Evolutionary conservation across 441 rosid species (phyloP).

Genomic region (Aquilaria agallochum): DNA sequence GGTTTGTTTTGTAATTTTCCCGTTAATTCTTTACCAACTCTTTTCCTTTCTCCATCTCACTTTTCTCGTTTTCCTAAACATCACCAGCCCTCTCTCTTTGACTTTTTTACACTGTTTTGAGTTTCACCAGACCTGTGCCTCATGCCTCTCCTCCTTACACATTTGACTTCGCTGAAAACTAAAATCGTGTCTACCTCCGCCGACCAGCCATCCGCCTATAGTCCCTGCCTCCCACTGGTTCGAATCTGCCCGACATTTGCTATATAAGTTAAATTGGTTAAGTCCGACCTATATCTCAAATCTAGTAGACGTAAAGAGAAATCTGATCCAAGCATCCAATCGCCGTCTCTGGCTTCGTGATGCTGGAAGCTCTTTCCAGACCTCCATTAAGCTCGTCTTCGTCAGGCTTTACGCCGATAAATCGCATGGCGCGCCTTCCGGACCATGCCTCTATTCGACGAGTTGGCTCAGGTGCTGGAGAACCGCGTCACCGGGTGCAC

Average conservation of each 20-base stretch:
- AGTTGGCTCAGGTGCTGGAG: constrained; percentile 45
- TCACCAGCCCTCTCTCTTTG: constrained; percentile 4
- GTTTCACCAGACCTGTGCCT: no score
- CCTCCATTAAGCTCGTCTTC: constrained; percentile 8
- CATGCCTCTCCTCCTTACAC: no score
- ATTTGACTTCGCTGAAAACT: no score
- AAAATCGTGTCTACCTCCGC: background rate
- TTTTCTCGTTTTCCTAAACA: constrained; percentile 23
- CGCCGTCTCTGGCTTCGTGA: constrained; percentile 14
- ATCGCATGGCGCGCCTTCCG: constrained; percentile 70
- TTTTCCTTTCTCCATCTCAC: background rate
- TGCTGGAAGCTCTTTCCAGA: constrained; percentile 7
- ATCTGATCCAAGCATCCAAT: background rate
- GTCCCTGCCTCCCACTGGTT: no score
- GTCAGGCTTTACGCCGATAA: constrained; percentile 53
- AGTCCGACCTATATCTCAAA: background rate
- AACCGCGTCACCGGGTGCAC: constrained; percentile 80
- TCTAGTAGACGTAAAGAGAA: background rate
- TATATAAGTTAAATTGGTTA: no score
- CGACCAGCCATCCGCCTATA: no score
- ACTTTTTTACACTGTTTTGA: background rate
- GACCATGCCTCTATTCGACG: constrained; percentile 61
- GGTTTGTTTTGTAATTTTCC: background rate
- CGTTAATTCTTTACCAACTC: background rate
- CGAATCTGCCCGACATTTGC: no score